These are phyloP conservation scores for Metarhizium robertsii DNA, from an alignment of 2,329 filamentous ascomycete genomes.

Conservation along the genomic window DNA sequence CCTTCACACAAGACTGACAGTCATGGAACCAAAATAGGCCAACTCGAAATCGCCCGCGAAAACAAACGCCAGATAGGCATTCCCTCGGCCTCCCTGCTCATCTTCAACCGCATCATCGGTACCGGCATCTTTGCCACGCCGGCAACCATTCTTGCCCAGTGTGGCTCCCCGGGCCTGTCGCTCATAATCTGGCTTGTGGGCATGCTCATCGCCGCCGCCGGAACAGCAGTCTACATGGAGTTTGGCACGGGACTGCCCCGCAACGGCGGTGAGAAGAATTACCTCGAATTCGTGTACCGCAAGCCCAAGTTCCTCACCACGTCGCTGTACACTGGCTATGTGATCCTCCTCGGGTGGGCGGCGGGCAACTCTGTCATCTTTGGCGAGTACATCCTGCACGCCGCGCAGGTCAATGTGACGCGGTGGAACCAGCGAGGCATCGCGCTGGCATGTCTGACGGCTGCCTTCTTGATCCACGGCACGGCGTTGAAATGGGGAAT, in stretches of 20 bases:
- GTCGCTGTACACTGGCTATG: slow-evolving; percentile 50
- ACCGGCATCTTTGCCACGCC: slow-evolving; percentile 60
- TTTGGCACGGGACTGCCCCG: slow-evolving; percentile 55
- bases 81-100: slow-evolving; percentile 45
- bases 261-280: slow-evolving; percentile 59
- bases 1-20: too few species aligned
- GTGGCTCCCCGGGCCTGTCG: slow-evolving; percentile 51
- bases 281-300: slow-evolving; percentile 55
- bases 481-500: slow-evolving; percentile 56
- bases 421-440: slow-evolving; percentile 60
- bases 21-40: slow-evolving; percentile 11
- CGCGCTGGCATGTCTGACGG: slow-evolving; percentile 56
- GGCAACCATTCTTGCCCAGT: slow-evolving; percentile 44
- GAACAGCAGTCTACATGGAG: slow-evolving; percentile 57
- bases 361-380: slow-evolving; percentile 61
- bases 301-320: slow-evolving; percentile 53
- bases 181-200: slow-evolving; percentile 56
- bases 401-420: slow-evolving; percentile 50
- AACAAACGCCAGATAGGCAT: slow-evolving; percentile 47
- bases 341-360: slow-evolving; percentile 56
- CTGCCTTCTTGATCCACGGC: slow-evolving; percentile 57
- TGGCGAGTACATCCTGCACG: slow-evolving; percentile 60
- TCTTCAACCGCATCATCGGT: slow-evolving; percentile 58
- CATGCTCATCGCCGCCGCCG: slow-evolving; percentile 51
- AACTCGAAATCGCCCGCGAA: slow-evolving; percentile 30